Evolutionary conservation across 768 basidiomycete genomes (phyloP).

Genomic region (Pulveroboletus sp.): DNA sequence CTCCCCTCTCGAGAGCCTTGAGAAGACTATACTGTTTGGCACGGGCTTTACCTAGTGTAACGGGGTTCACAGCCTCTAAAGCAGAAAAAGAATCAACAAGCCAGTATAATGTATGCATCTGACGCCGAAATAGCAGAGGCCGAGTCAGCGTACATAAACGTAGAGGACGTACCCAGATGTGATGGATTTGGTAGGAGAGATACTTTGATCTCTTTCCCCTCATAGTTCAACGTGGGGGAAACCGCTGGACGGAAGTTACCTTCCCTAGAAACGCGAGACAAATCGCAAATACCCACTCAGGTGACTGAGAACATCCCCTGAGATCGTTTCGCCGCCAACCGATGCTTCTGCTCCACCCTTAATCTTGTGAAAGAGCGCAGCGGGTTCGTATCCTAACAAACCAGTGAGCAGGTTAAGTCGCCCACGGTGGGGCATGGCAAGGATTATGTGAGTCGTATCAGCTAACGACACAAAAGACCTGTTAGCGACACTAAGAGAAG

Average conservation of each 20-base stretch:
- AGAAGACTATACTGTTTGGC: constrained; percentile 85
- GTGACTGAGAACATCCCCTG: constrained; percentile 88
- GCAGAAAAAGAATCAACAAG: neutral
- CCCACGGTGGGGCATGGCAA: constrained; percentile 87
- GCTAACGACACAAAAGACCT: constrained; percentile 32
- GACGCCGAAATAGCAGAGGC: neutral
- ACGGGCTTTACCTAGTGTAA: constrained; percentile 85
- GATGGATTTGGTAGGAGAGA: constrained; percentile 80
- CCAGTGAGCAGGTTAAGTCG: constrained; percentile 82
- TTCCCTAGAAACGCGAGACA: neutral
- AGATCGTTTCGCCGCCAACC: constrained; percentile 58
- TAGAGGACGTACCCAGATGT: constrained; percentile 48
- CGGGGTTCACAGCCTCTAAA: constrained; percentile 80
- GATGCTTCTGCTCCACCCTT: constrained; percentile 65
- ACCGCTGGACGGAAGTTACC: constrained; percentile 39
- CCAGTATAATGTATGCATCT: neutral
- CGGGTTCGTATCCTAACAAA: constrained; percentile 57
- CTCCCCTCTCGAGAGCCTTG: constrained; percentile 47
- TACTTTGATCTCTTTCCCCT: constrained; percentile 51
- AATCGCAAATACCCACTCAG: constrained; percentile 42
- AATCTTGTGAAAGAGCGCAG: constrained; percentile 81
- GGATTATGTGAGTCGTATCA: constrained; percentile 65
- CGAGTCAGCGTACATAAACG: neutral
- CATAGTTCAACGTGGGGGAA: constrained; percentile 59
- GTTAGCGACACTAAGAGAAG: neutral